Percentiles rank a stretch among this genome's conserved stretches.
phyloP scores from a whole-genome alignment of 2,329 filamentous ascomycete genomes.

The Bipolaris oryzae region DNA sequence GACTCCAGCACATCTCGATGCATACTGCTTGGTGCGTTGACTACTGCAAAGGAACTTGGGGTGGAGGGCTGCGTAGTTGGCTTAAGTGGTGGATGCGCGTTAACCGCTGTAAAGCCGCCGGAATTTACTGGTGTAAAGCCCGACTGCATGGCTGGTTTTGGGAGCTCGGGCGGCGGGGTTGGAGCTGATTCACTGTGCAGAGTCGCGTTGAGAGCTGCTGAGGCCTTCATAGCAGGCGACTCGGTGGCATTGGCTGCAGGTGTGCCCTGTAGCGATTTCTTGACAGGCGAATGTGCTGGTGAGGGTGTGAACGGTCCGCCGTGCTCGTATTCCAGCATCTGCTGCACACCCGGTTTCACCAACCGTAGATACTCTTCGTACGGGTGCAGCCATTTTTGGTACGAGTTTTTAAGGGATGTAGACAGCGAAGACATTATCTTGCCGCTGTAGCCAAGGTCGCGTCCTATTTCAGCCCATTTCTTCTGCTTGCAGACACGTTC shows the following conservation, averaged over 20 bases:
- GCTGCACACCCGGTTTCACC: slow-evolving; percentile 94
- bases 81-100: slow-evolving; percentile 50
- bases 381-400: slow-evolving; percentile 93
- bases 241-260: slow-evolving; percentile 62
- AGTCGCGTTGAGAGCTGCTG: slow-evolving; percentile 62
- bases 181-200: slow-evolving; percentile 50
- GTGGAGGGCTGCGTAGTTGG: slow-evolving; percentile 31
- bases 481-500: slow-evolving; percentile 96
- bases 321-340: slow-evolving; percentile 90
- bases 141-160: slow-evolving; percentile 59
- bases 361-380: slow-evolving; percentile 93
- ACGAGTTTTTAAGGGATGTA: slow-evolving; percentile 97
- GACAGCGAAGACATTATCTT: slow-evolving; percentile 99
- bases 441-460: slow-evolving; percentile 95
- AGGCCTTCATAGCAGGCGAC: slow-evolving; percentile 69
- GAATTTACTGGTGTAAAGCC: slow-evolving; percentile 77
- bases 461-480: slow-evolving; percentile 98
- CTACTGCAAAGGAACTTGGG: slow-evolving; percentile 59
- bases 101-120: slow-evolving; percentile 69
- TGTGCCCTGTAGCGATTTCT: slow-evolving; percentile 56
- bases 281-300: slow-evolving; percentile 76
- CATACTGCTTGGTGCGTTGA: slow-evolving; percentile 59
- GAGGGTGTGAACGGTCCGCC: slow-evolving; percentile 86
- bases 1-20: slow-evolving; percentile 60
- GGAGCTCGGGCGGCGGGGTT: slow-evolving; percentile 61